Evolutionary conservation across 164 flowering plant genomes (phyloP).

Genomic region (Platanus orientalis): DNA sequence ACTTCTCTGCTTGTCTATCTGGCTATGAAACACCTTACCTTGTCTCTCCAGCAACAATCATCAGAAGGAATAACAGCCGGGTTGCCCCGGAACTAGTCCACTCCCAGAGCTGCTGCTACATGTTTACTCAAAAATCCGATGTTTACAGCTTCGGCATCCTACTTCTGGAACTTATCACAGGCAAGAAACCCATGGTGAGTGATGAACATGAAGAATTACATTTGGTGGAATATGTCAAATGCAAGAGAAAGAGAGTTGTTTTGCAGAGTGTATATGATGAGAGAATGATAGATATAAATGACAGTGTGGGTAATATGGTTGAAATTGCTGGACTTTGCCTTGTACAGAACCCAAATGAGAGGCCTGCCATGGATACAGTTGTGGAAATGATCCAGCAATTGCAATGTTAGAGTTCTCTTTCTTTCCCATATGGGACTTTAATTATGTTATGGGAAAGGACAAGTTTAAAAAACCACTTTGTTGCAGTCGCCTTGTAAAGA

Average conservation of each 20-base stretch:
- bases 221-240: slow-evolving; percentile 5
- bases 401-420: too few relatives aligned
- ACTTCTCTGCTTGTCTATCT: slow-evolving; percentile 24
- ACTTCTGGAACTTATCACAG: slow-evolving; percentile 24
- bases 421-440: too few relatives aligned
- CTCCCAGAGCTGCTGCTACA: not conserved
- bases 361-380: slow-evolving; percentile 22
- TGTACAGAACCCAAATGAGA: slow-evolving; percentile 13
- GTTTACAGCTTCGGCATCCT: slow-evolving; percentile 27
- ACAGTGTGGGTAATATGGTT: slow-evolving; percentile 10
- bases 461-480: too few relatives aligned
- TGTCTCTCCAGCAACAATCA: slow-evolving; percentile 9
- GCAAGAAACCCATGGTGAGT: slow-evolving; percentile 13
- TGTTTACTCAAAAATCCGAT: slow-evolving; percentile 15
- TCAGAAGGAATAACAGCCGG: slow-evolving; percentile 19
- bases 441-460: too few relatives aligned
- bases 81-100: slow-evolving; percentile 19
- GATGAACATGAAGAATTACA: slow-evolving; percentile 8
- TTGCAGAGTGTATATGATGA: slow-evolving; percentile 13
- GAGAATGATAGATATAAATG: slow-evolving; percentile 9
- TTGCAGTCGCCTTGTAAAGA: too few relatives aligned
- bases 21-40: slow-evolving; percentile 26
- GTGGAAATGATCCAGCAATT: slow-evolving; percentile 18
- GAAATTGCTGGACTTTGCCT: slow-evolving; percentile 17
- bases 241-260: slow-evolving; percentile 11